These are phyloP conservation scores for Fraxinus cuspidata DNA, from an alignment of 257 asterid genomes.

Conservation along the genomic window DNA sequence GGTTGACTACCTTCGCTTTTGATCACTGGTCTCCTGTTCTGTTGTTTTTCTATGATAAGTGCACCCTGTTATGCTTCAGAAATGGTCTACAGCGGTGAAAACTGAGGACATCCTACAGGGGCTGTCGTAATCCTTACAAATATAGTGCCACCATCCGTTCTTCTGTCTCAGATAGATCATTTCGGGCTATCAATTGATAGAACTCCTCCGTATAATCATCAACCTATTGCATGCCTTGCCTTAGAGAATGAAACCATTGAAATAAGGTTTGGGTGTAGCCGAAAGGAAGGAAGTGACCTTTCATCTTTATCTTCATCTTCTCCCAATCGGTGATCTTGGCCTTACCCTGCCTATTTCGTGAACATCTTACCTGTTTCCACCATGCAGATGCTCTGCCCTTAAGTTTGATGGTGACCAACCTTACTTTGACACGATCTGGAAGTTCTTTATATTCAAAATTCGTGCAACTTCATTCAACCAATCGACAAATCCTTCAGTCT, in stretches of 20 bases:
- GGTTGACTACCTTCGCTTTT: too few species aligned
- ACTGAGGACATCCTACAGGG: not conserved
- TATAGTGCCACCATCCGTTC: not conserved
- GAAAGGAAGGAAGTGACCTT: not conserved
- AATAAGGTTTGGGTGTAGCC: not conserved
- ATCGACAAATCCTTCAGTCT: not conserved
- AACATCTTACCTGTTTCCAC: constrained; percentile 1
- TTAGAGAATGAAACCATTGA: not conserved
- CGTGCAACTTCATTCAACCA: not conserved
- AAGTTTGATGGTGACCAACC: too few species aligned
- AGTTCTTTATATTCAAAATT: not conserved
- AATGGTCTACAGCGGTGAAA: not conserved
- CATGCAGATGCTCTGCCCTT: constrained; percentile 1
- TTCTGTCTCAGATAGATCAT: not conserved
- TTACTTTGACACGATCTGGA: not conserved
- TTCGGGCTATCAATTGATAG: not conserved
- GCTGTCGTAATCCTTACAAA: too few species aligned
- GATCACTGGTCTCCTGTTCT: too few species aligned
- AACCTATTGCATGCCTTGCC: not conserved
- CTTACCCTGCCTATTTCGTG: not conserved
- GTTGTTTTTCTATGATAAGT: too few species aligned
- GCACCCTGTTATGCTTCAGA: not conserved
- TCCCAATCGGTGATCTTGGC: not conserved
- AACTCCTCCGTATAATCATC: too few species aligned
- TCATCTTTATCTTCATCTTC: not conserved